Evolutionary conservation across 805 yeast species (phyloP).

Genomic region (Debaryomyces maramus): DNA sequence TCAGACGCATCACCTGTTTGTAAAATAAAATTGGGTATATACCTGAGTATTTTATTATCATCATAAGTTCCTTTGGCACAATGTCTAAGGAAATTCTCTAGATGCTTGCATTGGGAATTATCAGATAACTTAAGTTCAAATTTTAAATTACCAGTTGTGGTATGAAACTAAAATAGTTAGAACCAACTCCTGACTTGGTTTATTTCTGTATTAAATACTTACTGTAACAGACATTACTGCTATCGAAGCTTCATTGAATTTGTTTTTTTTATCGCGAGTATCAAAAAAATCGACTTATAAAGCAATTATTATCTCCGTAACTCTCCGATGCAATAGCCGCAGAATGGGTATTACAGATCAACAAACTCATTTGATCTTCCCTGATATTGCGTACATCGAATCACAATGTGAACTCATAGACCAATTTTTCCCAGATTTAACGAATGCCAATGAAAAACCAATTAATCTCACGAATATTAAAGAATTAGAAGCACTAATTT

Average conservation of each 20-base stretch:
- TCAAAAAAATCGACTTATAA: neutral
- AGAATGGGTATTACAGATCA: neutral
- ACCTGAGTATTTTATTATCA: slow-evolving; percentile 15
- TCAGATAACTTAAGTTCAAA: slow-evolving; percentile 12
- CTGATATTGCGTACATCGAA: neutral
- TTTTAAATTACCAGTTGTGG: slow-evolving; percentile 17
- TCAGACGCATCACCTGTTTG: slow-evolving; percentile 24
- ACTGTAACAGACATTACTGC: slow-evolving; percentile 8
- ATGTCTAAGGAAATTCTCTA: slow-evolving; percentile 21
- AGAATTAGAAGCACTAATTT: slow-evolving; percentile 29
- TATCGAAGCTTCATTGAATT: too few species aligned
- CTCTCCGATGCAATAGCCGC: slow-evolving; percentile 5
- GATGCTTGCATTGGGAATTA: slow-evolving; percentile 12
- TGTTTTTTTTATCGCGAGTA: neutral
- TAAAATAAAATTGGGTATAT: slow-evolving; percentile 18
- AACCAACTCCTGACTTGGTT: neutral
- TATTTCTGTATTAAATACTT: slow-evolving; percentile 1
- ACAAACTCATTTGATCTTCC: slow-evolving; percentile 1
- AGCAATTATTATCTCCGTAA: too few species aligned
- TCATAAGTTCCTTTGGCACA: slow-evolving; percentile 22
- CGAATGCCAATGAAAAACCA: slow-evolving; percentile 4
- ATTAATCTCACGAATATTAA: slow-evolving; percentile 27
- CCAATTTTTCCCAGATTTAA: slow-evolving; percentile 21
- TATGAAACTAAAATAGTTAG: slow-evolving; percentile 12
- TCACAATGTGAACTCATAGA: slow-evolving; percentile 15